A percentile compares a stretch with the other conserved stretches of the same genome.
phyloP scores from a whole-genome alignment of 192 early-diverging fungal species.

The Entomortierella lignicola region DNA sequence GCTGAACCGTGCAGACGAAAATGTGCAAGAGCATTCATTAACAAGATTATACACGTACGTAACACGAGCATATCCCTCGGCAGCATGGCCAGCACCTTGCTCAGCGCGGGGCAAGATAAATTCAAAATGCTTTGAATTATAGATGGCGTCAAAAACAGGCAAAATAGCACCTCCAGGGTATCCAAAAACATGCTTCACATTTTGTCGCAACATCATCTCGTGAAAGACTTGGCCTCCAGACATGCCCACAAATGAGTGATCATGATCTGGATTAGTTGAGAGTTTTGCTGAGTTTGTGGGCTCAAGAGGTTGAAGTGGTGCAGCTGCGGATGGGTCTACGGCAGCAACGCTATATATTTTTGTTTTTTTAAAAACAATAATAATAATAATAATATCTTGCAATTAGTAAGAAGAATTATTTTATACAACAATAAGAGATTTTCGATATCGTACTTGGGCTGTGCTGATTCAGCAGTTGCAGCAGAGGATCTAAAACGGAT shows the following conservation, averaged over 20 bases:
- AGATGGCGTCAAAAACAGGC: conserved; percentile 98
- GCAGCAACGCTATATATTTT: conserved; percentile 6
- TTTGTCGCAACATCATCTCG: conserved; percentile 97
- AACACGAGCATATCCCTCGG: conserved; percentile 95
- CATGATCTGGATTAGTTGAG: conserved; percentile 63
- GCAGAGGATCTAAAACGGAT: conserved; percentile 50
- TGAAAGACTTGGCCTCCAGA: conserved; percentile 99
- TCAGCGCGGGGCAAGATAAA: conserved; percentile 98
- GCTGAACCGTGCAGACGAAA: conserved; percentile 15
- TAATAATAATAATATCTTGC: too few relatives aligned
- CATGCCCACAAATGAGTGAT: conserved; percentile 93
- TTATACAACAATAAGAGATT: too few relatives aligned
- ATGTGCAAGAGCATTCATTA: not conserved
- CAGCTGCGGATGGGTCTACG: conserved; percentile 16
- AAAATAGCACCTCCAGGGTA: conserved; percentile 99
- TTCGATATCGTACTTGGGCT: conserved; percentile 18
- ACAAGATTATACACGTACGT: conserved; percentile 61
- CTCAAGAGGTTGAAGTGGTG: conserved; percentile 34
- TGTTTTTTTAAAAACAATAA: too few relatives aligned
- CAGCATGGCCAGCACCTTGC: conserved; percentile 99
- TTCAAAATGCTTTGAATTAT: conserved; percentile 95
- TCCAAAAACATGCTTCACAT: conserved; percentile 95
- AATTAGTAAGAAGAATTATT: too few relatives aligned
- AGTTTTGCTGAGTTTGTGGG: conserved; percentile 8
- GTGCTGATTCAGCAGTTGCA: conserved; percentile 25